These are phyloP conservation scores for Triglochin maritima DNA, from an alignment of 106 monocot genomes.

Conservation along the genomic window DNA sequence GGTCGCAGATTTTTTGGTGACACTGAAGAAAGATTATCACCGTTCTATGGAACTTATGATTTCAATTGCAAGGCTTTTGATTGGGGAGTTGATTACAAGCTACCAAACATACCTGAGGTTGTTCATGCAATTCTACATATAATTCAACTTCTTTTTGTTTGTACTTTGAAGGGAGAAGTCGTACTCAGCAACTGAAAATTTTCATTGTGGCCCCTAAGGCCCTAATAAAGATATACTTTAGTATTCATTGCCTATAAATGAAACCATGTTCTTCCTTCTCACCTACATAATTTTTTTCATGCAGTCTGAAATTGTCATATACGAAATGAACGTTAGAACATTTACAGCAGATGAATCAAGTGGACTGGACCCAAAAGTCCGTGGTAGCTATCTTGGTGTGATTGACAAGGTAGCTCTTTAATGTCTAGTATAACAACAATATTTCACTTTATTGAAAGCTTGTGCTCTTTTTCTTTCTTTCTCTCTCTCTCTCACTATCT, in stretches of 20 bases:
- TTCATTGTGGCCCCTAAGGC: not conserved
- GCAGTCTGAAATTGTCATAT: conserved; percentile 90
- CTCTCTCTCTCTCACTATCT: too few species aligned
- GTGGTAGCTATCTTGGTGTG: conserved; percentile 93
- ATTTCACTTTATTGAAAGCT: too few species aligned
- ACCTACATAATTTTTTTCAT: not conserved
- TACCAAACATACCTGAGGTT: conserved; percentile 93
- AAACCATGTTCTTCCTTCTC: not conserved
- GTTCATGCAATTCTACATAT: not conserved
- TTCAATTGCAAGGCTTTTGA: conserved; percentile 60
- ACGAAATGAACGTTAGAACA: conserved; percentile 95
- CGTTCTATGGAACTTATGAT: conserved; percentile 77
- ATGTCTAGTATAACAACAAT: too few species aligned
- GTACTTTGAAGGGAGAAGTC: not conserved
- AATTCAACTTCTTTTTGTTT: not conserved
- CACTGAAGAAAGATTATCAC: conserved; percentile 34
- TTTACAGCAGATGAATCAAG: conserved; percentile 90
- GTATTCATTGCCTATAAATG: too few species aligned
- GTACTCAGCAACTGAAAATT: not conserved
- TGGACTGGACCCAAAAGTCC: conserved; percentile 42
- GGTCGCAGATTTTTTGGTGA: conserved; percentile 78
- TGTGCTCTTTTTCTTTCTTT: too few species aligned
- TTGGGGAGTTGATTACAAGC: conserved; percentile 79
- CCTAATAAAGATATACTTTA: conserved; percentile 1
- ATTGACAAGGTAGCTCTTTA: conserved; percentile 92